Percentiles rank a stretch among this genome's conserved stretches.
phyloP scores from a whole-genome alignment of 2,329 filamentous ascomycete species.

The Aureobasidium sp. region DNA sequence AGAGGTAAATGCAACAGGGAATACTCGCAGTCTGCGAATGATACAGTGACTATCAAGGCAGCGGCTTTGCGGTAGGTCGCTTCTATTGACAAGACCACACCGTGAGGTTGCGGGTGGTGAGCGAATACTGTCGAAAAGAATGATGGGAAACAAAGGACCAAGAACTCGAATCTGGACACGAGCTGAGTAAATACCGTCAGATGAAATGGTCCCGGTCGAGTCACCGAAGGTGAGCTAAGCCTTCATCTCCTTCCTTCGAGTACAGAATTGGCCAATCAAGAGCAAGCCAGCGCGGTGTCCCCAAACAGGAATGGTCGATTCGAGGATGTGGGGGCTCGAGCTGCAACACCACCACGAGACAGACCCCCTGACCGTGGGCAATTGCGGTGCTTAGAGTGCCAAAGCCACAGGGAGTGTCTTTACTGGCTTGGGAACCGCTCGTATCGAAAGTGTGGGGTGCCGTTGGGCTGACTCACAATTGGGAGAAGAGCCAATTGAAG shows the following conservation, averaged over 20 bases:
- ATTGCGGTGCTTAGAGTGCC: not conserved
- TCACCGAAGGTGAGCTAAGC: slow-evolving; percentile 5
- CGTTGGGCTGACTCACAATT: slow-evolving; percentile 2
- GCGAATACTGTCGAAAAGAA: slow-evolving; percentile 9
- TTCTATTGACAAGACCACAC: slow-evolving; percentile 11
- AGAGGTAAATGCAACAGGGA: not conserved
- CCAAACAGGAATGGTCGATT: not conserved
- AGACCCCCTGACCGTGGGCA: not conserved
- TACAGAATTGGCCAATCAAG: not conserved
- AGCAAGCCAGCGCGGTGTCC: not conserved
- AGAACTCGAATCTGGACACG: not conserved
- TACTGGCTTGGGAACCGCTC: not conserved
- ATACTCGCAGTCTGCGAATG: slow-evolving; percentile 1
- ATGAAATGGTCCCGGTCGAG: not conserved
- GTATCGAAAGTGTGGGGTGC: not conserved
- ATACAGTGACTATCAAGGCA: slow-evolving; percentile 7
- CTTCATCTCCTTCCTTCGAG: not conserved
- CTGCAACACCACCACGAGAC: not conserved
- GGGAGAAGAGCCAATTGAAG: not conserved
- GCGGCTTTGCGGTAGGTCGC: slow-evolving; percentile 3
- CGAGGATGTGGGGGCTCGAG: not conserved
- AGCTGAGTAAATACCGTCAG: slow-evolving; percentile 12
- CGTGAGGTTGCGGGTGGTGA: slow-evolving; percentile 4
- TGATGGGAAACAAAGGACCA: slow-evolving; percentile 7
- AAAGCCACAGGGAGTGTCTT: not conserved